These are phyloP conservation scores for Porodaedalea pini DNA, from an alignment of 1,284 basidiomycete genomes.

Conservation along the genomic window DNA sequence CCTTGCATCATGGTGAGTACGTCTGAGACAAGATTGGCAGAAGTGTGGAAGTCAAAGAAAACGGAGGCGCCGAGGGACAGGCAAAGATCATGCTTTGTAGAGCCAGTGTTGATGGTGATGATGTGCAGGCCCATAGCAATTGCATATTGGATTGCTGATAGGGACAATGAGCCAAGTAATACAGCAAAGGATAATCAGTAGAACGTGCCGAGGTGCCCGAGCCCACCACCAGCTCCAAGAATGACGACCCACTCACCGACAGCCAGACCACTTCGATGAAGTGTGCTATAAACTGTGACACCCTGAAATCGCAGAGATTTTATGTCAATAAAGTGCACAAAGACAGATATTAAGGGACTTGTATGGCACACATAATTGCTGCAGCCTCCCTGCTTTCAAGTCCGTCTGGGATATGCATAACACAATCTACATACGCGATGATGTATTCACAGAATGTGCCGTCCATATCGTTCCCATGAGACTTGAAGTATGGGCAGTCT, in stretches of 20 bases:
- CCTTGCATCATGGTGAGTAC: constrained; percentile 67
- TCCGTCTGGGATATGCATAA: constrained; percentile 42
- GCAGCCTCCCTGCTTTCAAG: constrained; percentile 70
- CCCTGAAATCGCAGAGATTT: constrained; percentile 55
- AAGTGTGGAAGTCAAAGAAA: constrained; percentile 78
- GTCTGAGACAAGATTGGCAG: constrained; percentile 56
- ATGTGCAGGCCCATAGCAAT: constrained; percentile 72
- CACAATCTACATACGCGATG: constrained; percentile 36
- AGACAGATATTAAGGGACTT: constrained; percentile 34
- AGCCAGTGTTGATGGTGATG: constrained; percentile 77
- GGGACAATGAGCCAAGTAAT: constrained; percentile 16
- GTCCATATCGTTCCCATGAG: constrained; percentile 43
- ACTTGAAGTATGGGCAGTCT: constrained; percentile 35
- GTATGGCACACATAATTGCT: constrained; percentile 71
- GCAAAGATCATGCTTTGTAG: constrained; percentile 70
- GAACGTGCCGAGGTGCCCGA: constrained; percentile 57
- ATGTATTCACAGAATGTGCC: constrained; percentile 24
- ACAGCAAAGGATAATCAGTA: background rate
- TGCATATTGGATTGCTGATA: constrained; percentile 72
- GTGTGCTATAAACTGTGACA: constrained; percentile 78
- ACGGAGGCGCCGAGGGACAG: constrained; percentile 68
- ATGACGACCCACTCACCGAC: constrained; percentile 83
- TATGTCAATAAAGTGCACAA: background rate
- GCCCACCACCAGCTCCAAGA: constrained; percentile 74
- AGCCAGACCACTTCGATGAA: constrained; percentile 69